Conservation (phyloP, 495 filamentous ascomycete species). For the Apodospora peruviana region DNA sequence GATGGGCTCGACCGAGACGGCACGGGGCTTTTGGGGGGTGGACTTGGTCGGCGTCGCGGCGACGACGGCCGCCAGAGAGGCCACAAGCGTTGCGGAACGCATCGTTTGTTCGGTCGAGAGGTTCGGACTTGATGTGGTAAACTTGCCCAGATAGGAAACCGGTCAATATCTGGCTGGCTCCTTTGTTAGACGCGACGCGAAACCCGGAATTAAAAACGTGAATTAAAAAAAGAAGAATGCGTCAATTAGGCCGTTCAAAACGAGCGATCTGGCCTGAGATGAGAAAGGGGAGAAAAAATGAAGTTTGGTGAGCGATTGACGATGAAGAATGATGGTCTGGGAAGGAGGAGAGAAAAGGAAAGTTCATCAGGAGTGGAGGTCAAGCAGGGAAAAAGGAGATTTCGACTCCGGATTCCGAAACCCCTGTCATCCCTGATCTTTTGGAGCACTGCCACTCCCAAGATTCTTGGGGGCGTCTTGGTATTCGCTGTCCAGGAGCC, state of each 20-base stretch:
- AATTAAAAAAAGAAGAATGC: background rate
- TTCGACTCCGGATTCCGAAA: background rate
- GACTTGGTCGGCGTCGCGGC: slow-evolving; percentile 50
- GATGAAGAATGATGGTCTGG: slow-evolving; percentile 4
- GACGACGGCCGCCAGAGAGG: slow-evolving; percentile 52
- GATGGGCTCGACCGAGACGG: slow-evolving; percentile 30
- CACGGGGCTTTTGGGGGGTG: slow-evolving; percentile 49
- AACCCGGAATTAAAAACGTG: background rate
- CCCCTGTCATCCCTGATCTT: background rate
- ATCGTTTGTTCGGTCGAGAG: slow-evolving; percentile 32
- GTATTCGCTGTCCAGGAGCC: slow-evolving; percentile 2
- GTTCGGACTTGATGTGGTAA: background rate
- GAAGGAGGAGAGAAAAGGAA: background rate
- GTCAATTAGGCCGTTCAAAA: slow-evolving; percentile 1
- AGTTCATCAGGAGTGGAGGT: no score
- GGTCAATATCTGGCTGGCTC: no score
- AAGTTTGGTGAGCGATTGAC: slow-evolving; percentile 15
- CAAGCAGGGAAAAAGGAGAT: slow-evolving; percentile 1
- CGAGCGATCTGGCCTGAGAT: slow-evolving; percentile 5
- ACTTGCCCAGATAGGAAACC: background rate
- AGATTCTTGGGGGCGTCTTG: slow-evolving; percentile 6
- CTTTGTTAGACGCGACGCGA: background rate
- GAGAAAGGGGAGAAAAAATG: slow-evolving; percentile 5
- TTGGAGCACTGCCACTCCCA: slow-evolving; percentile 17
- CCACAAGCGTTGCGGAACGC: slow-evolving; percentile 45